Evolutionary conservation across 2,329 filamentous ascomycete genomes (phyloP), one percentile per base, ranked within the genome.

Genomic region (Fusarium poae): DNA sequence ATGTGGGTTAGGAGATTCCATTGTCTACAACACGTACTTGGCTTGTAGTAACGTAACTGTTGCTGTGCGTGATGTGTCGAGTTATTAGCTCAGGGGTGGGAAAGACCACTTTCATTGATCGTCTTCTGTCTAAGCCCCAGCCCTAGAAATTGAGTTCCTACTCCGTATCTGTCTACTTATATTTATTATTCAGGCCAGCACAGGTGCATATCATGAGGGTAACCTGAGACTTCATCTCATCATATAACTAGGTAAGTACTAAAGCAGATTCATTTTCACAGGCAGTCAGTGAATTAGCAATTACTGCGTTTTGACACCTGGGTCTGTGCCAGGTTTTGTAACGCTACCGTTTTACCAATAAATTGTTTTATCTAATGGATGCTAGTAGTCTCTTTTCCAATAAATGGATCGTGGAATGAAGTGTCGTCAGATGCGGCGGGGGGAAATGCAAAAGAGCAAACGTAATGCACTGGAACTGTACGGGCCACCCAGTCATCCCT

Each of bases 41-140:
- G 39, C 21, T 42, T 13, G 35, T 20, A 48, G 13, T 15, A 12
- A 25, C 25, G 25, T 25, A 25, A 27, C 8, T 27, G 39, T 20
- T 21, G n/a, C 18, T 21, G 15, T 37, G 46, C 21, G 37, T 43
- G 32, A n/a, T 42, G 37, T 32, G 34, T 34, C 29, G 18, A 42
- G 55, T 62, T 67, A 62, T 62, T 67, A 68, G 58, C 53, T 70
- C 67, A 70, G 67, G 67, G 67, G 63, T 34, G 58, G 58, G 55
- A 37, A 66, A 57, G 39, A 59, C 37, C 50, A 51, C 52, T 23
- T 32, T 46, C 32, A 49, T 59, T 35, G 52, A 64, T 48, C 45
- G 37, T 46, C 20, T 18, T 25, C 20, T 37, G 16, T 53, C 49
- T 45, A 49, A 64, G 58, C 66, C 67, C 67, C 58, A 54, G 58